phyloP scores from a whole-genome alignment of 2,329 filamentous ascomycete species.

The Penicillium nordicum region DNA sequence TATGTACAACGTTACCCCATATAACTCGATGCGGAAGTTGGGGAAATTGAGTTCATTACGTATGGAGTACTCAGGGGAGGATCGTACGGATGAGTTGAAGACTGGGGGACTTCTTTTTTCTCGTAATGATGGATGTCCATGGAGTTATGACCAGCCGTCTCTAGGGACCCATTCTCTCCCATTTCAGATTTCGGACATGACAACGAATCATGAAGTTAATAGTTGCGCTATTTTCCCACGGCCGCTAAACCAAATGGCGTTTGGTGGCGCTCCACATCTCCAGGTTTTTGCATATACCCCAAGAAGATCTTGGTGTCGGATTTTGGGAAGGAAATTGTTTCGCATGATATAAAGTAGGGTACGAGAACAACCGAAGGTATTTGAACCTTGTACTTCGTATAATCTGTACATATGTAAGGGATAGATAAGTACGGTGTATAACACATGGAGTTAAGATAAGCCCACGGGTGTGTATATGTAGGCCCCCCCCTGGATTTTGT shows the following conservation, averaged over 20 bases:
- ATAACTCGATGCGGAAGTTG: neutral
- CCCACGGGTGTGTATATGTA: no score
- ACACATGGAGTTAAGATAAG: no score
- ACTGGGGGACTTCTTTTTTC: neutral
- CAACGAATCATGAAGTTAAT: slow-evolving; percentile 7
- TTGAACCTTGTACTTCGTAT: neutral
- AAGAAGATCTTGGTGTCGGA: neutral
- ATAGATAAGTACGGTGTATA: no score
- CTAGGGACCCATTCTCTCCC: neutral
- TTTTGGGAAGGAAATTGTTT: neutral
- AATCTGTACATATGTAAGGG: neutral
- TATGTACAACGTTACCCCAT: neutral
- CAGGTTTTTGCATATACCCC: neutral
- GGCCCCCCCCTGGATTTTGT: neutral
- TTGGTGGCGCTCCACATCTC: slow-evolving; percentile 11
- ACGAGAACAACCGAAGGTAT: neutral
- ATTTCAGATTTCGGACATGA: neutral
- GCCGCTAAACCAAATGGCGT: slow-evolving; percentile 5
- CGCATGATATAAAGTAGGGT: neutral
- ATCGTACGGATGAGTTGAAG: neutral
- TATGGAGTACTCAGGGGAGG: neutral
- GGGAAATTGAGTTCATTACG: slow-evolving; percentile 2
- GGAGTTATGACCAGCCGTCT: neutral
- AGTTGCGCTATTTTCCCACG: neutral
- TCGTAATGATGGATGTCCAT: neutral